Conservation (phyloP, 257 asterid genomes). For the Fraxinus quadrangulata region DNA sequence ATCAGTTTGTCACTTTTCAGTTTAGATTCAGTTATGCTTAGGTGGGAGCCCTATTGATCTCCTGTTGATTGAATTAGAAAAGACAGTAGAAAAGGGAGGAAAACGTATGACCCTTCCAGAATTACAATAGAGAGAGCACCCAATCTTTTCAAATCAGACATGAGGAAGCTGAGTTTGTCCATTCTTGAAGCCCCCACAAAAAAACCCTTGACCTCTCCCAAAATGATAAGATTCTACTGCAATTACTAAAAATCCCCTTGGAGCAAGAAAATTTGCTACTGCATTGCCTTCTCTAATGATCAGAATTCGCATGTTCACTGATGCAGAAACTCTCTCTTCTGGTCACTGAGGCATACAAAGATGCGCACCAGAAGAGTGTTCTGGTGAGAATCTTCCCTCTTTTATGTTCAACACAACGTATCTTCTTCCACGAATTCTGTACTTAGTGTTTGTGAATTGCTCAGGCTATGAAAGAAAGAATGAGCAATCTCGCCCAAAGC, state of each 20-base stretch:
- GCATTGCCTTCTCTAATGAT: not conserved
- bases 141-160: not conserved
- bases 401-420: not conserved
- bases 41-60: not conserved
- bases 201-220: not conserved
- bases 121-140: not conserved
- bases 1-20: not conserved
- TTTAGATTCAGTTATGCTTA: not conserved
- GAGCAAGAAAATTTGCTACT: not conserved
- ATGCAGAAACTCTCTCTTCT: constrained; percentile 73
- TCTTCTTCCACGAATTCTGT: not conserved
- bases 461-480: constrained; percentile 92
- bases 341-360: constrained; percentile 87
- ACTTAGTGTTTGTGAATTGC: not conserved
- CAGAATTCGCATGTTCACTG: not conserved
- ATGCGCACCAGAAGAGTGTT: constrained; percentile 94
- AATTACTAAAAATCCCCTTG: not conserved
- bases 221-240: not conserved
- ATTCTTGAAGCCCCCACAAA: not conserved
- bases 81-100: not conserved
- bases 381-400: constrained; percentile 38
- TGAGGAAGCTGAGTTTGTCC: not conserved
- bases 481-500: constrained; percentile 93
- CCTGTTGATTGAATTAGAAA: not conserved
- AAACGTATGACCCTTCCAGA: not conserved